Conservation (phyloP, 2,329 filamentous ascomycete species). For the Fusarium brevicatenulatum region DNA sequence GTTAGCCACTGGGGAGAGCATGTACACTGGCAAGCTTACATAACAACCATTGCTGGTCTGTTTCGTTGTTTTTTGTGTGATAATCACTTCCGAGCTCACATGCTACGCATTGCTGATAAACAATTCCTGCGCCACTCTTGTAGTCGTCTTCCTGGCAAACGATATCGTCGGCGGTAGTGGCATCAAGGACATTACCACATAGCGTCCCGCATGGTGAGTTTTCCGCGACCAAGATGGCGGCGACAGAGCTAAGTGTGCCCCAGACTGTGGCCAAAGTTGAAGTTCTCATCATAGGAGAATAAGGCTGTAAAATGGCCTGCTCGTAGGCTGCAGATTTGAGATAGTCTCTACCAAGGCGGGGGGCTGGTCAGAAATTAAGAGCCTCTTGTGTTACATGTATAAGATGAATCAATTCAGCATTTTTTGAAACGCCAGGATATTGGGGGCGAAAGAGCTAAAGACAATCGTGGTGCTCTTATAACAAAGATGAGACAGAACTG, state of each 20-base stretch:
- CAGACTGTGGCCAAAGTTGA: constrained; percentile 28
- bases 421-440: not conserved
- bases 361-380: not conserved
- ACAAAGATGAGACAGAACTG: constrained; percentile 5
- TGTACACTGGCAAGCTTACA: constrained; percentile 56
- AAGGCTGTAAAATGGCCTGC: too few relatives aligned
- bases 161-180: constrained; percentile 59
- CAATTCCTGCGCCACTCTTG: constrained; percentile 53
- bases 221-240: constrained; percentile 55
- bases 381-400: not conserved
- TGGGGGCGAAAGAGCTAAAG: not conserved
- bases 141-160: constrained; percentile 58
- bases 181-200: constrained; percentile 64
- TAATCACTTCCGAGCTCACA: constrained; percentile 64
- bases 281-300: constrained; percentile 7
- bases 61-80: constrained; percentile 52
- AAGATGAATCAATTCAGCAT: not conserved
- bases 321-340: not conserved
- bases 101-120: constrained; percentile 62
- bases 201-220: constrained; percentile 60
- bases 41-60: constrained; percentile 65
- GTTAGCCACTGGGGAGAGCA: not conserved
- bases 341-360: constrained; percentile 1
- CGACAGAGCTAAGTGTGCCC: constrained; percentile 28
- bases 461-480: constrained; percentile 3